Base-by-base conservation (phyloP, 495 filamentous ascomycete species). In the Penicillium subrubescens region DNA sequence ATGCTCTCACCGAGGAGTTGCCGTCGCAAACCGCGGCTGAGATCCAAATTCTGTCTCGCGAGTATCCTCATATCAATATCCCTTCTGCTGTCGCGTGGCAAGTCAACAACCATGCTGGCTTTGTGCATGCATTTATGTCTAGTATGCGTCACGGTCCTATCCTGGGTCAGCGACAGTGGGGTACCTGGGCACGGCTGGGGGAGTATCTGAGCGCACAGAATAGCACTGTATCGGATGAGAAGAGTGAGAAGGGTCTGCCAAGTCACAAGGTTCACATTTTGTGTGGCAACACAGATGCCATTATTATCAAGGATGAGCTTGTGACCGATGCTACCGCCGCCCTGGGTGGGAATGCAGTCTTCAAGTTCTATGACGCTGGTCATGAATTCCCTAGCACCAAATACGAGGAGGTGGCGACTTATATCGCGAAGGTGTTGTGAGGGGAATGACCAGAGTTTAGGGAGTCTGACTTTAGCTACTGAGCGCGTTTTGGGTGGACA, bases 331-430 rank as follows among this genome's bases (percentile, higher is more conserved):
- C 81, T 25, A 80, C 68, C 0, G 74, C 76, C 27, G 80, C 77
- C 21, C 69, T 89, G 23, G 77, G 79, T 59, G 82, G 84, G 11
- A 81, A 83, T 63, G 77, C 81, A 21, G 67, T 75, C 27, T 79
- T 84, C 64, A 73, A 80, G 58, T 78, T 74, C 60, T 76, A 83
- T 54, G 74, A 82, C n/a, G 84, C 81, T 5, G 86, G 84, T 8
- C 86, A 89, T 67, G 85, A 87, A 35, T 81, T 88, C 52, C 82
- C 85, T 17, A 85, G 86, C 70, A 81, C 83, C 8, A 81, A 80
- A 63, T 79, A 80, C 34, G 76, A 79, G 2, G 84, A 85, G 50
- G 76, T 87, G 46, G 85, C 79, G 6, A 69, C 76, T 15, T 73
- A 77, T 29, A 81, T 88, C 15, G 68, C 62, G 41, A 75, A 79